Evolutionary conservation across 192 early-diverging fungal genomes (phyloP).

Genomic region (Coemansia reversa): DNA sequence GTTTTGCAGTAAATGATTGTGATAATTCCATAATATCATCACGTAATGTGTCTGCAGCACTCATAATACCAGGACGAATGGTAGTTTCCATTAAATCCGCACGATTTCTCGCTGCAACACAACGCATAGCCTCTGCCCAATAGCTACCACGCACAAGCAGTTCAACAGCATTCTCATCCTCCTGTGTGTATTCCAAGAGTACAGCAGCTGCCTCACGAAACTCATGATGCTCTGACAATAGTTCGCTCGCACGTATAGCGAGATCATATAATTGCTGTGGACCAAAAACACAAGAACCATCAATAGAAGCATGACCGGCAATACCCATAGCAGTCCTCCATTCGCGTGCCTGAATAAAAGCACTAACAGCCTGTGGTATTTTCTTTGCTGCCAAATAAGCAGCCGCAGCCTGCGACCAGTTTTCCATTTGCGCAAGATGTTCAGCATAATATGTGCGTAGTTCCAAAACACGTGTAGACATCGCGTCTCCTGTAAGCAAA

Average conservation of each 20-base stretch:
- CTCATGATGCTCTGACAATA: slow-evolving; percentile 59
- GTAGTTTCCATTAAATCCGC: slow-evolving; percentile 75
- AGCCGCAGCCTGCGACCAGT: slow-evolving; percentile 52
- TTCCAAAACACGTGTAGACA: slow-evolving; percentile 44
- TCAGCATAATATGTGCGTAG: slow-evolving; percentile 61
- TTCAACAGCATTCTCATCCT: slow-evolving; percentile 68
- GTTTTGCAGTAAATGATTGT: slow-evolving; percentile 21
- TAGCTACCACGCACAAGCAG: slow-evolving; percentile 66
- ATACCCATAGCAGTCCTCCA: slow-evolving; percentile 42
- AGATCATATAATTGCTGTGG: slow-evolving; percentile 28
- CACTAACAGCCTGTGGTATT: slow-evolving; percentile 18
- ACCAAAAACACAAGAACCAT: background rate
- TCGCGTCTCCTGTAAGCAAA: slow-evolving; percentile 52
- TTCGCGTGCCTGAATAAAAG: slow-evolving; percentile 35
- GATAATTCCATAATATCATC: slow-evolving; percentile 49
- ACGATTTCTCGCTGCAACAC: slow-evolving; percentile 59
- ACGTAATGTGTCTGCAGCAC: background rate
- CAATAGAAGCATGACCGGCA: slow-evolving; percentile 15
- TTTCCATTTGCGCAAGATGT: slow-evolving; percentile 53
- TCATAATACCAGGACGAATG: slow-evolving; percentile 61
- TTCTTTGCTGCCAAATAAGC: slow-evolving; percentile 38
- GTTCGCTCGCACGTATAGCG: slow-evolving; percentile 28
- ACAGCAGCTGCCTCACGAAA: slow-evolving; percentile 69
- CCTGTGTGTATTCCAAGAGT: slow-evolving; percentile 70
- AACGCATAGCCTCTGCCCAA: slow-evolving; percentile 78